phyloP scores from a whole-genome alignment of 2,329 filamentous ascomycete genomes.

The Penicillium sp. region DNA sequence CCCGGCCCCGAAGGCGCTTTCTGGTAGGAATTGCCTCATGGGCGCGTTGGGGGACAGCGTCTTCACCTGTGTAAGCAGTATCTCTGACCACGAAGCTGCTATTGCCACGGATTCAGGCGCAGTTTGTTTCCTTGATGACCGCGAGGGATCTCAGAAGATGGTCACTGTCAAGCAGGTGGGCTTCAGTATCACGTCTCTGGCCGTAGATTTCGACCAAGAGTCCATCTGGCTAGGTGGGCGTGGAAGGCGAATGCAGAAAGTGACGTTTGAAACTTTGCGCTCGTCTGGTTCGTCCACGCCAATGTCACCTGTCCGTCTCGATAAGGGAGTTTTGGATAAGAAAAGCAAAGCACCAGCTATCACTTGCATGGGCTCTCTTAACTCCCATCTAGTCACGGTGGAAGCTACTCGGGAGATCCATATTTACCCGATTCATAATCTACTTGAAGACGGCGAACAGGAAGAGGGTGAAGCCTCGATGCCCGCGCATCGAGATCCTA shows the following conservation, averaged over 20 bases:
- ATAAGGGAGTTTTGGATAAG: conserved; percentile 21
- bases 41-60: conserved; percentile 79
- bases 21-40: conserved; percentile 84
- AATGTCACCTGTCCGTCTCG: conserved; percentile 25
- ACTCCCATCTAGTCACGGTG: conserved; percentile 69
- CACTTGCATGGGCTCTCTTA: conserved; percentile 69
- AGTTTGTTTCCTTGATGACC: conserved; percentile 84
- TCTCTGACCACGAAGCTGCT: conserved; percentile 74
- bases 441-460: conserved; percentile 33
- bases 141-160: conserved; percentile 70
- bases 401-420: conserved; percentile 76
- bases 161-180: conserved; percentile 65
- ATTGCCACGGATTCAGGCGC: conserved; percentile 86
- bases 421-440: conserved; percentile 51
- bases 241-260: conserved; percentile 56
- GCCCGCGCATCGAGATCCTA: conserved; percentile 59
- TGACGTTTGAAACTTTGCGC: conserved; percentile 45
- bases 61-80: conserved; percentile 74
- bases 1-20: conserved; percentile 67
- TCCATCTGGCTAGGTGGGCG: conserved; percentile 70
- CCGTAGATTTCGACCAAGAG: conserved; percentile 57
- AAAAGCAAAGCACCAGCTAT: conserved; percentile 45
- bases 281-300: conserved; percentile 27
- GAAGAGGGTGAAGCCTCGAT: conserved; percentile 40
- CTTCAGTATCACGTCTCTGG: conserved; percentile 69